These are phyloP conservation scores for Mycotypha africana DNA, from an alignment of 371 early-diverging fungal species.

Conservation along the genomic window DNA sequence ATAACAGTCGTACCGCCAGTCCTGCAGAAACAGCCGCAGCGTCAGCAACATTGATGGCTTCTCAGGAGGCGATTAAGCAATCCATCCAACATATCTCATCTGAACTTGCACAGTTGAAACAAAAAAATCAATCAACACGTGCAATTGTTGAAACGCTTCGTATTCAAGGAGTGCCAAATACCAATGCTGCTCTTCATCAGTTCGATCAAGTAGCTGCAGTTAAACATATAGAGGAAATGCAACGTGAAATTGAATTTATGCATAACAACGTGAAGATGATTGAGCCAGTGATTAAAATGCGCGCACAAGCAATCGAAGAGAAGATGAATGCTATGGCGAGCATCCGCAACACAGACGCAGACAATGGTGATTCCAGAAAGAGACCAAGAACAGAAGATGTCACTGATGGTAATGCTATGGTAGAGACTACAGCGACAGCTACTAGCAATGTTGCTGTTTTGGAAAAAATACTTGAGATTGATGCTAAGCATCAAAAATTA, in stretches of 20 bases:
- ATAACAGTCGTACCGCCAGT: no score
- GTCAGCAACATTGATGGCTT: neutral
- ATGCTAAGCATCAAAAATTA: slow-evolving; percentile 14
- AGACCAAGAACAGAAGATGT: slow-evolving; percentile 1
- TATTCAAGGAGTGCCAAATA: neutral
- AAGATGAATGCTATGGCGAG: no score
- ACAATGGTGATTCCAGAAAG: neutral
- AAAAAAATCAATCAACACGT: neutral
- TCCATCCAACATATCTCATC: neutral
- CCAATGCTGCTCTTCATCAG: neutral
- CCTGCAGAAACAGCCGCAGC: neutral
- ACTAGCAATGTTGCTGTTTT: no score
- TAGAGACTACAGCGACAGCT: no score
- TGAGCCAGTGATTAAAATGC: slow-evolving; percentile 3
- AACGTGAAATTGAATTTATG: slow-evolving; percentile 6
- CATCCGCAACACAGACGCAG: no score
- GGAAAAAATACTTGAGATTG: slow-evolving; percentile 1
- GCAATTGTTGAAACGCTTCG: slow-evolving; percentile 2
- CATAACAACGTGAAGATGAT: slow-evolving; percentile 16
- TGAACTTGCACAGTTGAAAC: slow-evolving; percentile 1
- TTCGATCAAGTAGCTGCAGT: neutral
- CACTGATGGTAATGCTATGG: neutral
- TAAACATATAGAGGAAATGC: slow-evolving; percentile 9
- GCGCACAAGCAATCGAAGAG: neutral
- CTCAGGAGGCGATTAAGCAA: neutral